Percentiles rank a stretch among this genome's conserved stretches.
Conservation (phyloP, 1,284 basidiomycete genomes). For the Trichosporon asahii region DNA sequence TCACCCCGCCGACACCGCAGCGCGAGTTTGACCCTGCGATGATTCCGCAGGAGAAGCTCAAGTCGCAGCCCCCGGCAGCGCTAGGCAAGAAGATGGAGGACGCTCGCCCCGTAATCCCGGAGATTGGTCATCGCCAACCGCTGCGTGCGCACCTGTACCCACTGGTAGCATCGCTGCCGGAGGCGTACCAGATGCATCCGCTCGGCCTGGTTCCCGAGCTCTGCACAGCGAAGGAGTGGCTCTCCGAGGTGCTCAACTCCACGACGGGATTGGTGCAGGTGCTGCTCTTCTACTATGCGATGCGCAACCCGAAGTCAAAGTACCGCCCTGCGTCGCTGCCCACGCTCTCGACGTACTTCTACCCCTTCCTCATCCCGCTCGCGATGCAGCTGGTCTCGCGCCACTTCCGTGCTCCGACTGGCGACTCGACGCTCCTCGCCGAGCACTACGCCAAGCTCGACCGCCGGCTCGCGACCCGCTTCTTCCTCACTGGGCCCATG, state of each 20-base stretch:
- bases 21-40: conserved; percentile 74
- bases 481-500: conserved; percentile 79
- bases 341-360: conserved; percentile 36
- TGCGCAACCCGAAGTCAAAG: not conserved
- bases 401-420: conserved; percentile 30
- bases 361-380: conserved; percentile 42
- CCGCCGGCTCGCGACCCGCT: conserved; percentile 70
- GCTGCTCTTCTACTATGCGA: conserved; percentile 48
- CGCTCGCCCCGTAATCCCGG: conserved; percentile 47
- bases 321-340: conserved; percentile 37
- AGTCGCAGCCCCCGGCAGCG: not conserved
- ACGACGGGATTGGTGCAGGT: conserved; percentile 57
- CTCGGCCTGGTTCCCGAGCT: conserved; percentile 41
- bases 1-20: conserved; percentile 74
- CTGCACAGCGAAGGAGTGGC: conserved; percentile 25
- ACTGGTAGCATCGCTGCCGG: conserved; percentile 37
- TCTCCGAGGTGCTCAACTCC: conserved; percentile 39
- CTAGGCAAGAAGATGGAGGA: not conserved
- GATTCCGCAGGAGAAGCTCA: conserved; percentile 52
- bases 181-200: conserved; percentile 37
- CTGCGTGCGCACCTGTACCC: conserved; percentile 53
- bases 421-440: conserved; percentile 31
- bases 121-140: conserved; percentile 57
- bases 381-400: conserved; percentile 38
- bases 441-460: conserved; percentile 76